Evolutionary conservation across 495 filamentous ascomycete species (phyloP).

Genomic region (Talaromyces proteolyticus): DNA sequence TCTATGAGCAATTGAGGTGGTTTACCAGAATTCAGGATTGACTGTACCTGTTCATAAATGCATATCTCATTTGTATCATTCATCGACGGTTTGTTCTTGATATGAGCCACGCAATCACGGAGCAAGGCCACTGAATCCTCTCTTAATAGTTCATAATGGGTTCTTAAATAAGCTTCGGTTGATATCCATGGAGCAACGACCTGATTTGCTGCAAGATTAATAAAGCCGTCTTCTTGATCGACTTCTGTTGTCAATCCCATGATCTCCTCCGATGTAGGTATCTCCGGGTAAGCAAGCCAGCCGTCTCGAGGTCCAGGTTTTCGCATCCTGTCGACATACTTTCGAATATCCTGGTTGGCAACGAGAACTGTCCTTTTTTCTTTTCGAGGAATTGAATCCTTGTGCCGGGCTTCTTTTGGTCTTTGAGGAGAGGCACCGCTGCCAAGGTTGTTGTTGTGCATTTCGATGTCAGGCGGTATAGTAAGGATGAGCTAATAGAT

Average conservation of each 20-base stretch:
- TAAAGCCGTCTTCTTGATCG: conserved; percentile 16
- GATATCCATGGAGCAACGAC: conserved; percentile 39
- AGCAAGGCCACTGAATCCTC: conserved; percentile 57
- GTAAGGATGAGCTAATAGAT: no score
- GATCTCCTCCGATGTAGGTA: conserved; percentile 41
- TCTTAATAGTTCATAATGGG: conserved; percentile 62
- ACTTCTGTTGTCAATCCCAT: conserved; percentile 15
- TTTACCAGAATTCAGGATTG: background rate
- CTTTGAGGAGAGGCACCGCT: background rate
- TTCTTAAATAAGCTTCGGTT: conserved; percentile 49
- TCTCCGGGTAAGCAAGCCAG: conserved; percentile 38
- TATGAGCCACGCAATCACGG: conserved; percentile 48
- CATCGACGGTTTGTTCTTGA: conserved; percentile 37
- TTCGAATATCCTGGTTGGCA: conserved; percentile 23
- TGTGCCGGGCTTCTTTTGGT: background rate
- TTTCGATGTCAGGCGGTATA: no score
- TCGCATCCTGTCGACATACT: conserved; percentile 24
- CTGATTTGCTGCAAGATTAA: conserved; percentile 28
- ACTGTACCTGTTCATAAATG: conserved; percentile 67
- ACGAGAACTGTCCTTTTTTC: background rate
- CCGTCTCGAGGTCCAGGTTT: conserved; percentile 10
- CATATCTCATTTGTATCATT: conserved; percentile 49
- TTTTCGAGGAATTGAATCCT: background rate
- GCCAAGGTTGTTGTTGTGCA: no score
- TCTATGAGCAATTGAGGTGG: conserved; percentile 2